Evolutionary conservation across 345 rosid genomes (phyloP).

Genomic region (Psidium guajava): DNA sequence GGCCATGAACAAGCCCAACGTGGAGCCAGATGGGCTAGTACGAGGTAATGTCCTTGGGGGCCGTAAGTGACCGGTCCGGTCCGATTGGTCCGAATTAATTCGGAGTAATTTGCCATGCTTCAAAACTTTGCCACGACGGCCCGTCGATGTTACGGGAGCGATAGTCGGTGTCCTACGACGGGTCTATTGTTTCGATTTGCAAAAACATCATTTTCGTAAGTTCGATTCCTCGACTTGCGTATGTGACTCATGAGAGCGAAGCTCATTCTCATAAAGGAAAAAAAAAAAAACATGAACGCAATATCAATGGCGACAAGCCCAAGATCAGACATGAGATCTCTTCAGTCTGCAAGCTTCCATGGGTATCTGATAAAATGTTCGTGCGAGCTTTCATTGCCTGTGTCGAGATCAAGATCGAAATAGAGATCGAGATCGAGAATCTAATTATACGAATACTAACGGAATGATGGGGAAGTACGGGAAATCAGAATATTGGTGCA

Average conservation of each 20-base stretch:
- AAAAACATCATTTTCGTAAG: not conserved
- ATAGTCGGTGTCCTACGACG: too few species aligned
- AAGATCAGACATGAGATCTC: slow-evolving; percentile 1
- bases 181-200: not conserved
- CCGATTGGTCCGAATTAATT: not conserved
- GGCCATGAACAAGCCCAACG: not conserved
- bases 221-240: not conserved
- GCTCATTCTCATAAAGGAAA: not conserved
- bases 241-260: not conserved
- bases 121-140: not conserved
- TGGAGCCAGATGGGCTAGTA: not conserved
- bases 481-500: not conserved
- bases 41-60: not conserved
- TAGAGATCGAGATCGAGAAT: not conserved
- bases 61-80: too few species aligned
- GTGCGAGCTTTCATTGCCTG: not conserved
- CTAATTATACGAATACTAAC: not conserved
- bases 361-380: not conserved
- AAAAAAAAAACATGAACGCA: not conserved
- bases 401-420: not conserved
- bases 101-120: not conserved
- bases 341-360: not conserved
- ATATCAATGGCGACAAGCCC: not conserved
- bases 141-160: too few species aligned
- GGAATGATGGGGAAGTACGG: not conserved